Conservation (phyloP, 208 protist species). For the Acanthamoeba triangularis region DNA sequence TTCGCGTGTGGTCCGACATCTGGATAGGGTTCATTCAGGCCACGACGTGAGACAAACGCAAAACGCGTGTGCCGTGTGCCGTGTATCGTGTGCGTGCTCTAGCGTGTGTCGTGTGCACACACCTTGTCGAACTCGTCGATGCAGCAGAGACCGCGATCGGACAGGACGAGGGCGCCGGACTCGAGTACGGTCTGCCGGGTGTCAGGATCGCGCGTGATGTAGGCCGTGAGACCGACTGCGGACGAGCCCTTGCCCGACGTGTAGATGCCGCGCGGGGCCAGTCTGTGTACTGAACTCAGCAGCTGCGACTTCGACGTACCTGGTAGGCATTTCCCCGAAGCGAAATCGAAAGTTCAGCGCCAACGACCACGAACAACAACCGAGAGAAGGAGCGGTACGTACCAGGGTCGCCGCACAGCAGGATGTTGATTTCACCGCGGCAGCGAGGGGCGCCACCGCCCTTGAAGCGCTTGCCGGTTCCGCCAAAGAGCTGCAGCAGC, state of each 20-base stretch:
- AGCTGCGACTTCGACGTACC: slow-evolving; percentile 99
- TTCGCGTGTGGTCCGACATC: slow-evolving; percentile 98
- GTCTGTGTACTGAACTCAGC: slow-evolving; percentile 98
- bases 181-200: slow-evolving; percentile 99
- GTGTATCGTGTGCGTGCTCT: no score
- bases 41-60: neutral
- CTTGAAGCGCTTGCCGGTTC: slow-evolving; percentile 95
- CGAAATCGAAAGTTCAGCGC: neutral
- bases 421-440: slow-evolving; percentile 98
- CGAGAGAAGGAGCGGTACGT: neutral
- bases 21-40: neutral
- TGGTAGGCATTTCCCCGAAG: neutral
- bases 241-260: slow-evolving; percentile 97
- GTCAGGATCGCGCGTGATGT: slow-evolving; percentile 98
- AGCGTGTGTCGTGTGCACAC: neutral
- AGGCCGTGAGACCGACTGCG: slow-evolving; percentile 99
- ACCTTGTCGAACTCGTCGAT: slow-evolving; percentile 99
- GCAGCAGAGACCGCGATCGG: slow-evolving; percentile 98
- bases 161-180: slow-evolving; percentile 86
- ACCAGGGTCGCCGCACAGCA: slow-evolving; percentile 99
- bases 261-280: slow-evolving; percentile 99
- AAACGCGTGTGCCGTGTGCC: neutral
- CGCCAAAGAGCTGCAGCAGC: slow-evolving; percentile 99
- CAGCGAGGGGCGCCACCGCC: slow-evolving; percentile 3
- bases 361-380: neutral